Conservation (phyloP, 1,284 basidiomycete genomes). For the Cryptococcus neoformans region DNA sequence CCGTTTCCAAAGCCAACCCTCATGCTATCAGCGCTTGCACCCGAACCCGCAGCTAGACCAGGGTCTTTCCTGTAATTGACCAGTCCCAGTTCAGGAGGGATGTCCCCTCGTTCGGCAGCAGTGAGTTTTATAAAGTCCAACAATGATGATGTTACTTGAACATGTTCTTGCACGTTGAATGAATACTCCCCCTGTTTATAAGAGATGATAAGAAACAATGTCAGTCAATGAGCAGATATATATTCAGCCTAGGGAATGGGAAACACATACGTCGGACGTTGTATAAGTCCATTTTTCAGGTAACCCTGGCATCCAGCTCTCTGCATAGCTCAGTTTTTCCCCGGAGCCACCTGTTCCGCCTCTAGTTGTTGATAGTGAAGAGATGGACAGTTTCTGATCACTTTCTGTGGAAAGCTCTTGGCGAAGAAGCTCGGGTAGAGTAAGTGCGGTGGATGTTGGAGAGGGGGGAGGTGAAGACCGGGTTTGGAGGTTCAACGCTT, state of each 20-base stretch:
- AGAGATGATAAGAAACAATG: too few relatives aligned
- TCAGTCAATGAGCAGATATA: too few relatives aligned
- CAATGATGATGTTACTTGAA: constrained; percentile 32
- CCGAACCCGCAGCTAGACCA: background rate
- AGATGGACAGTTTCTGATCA: constrained; percentile 2
- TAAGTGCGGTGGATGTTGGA: constrained; percentile 6
- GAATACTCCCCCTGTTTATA: background rate
- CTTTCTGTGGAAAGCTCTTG: background rate
- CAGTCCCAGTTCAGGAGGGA: constrained; percentile 44
- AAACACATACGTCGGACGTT: constrained; percentile 10
- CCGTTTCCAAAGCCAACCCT: background rate
- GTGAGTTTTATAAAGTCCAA: constrained; percentile 47
- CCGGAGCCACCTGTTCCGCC: background rate
- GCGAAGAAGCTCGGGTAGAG: background rate
- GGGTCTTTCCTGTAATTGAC: constrained; percentile 29
- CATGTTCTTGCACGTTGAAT: constrained; percentile 2
- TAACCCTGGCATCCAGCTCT: constrained; percentile 32
- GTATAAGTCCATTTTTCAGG: constrained; percentile 40
- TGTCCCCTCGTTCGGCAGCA: constrained; percentile 39
- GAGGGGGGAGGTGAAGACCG: constrained; percentile 9
- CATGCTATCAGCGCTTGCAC: background rate
- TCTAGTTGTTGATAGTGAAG: background rate
- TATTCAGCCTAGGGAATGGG: too few relatives aligned
- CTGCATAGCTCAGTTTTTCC: constrained; percentile 22
- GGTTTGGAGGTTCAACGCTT: background rate